These are phyloP conservation scores for Sporothrix brunneoviolacea DNA, from an alignment of 2,329 filamentous ascomycete species.

Conservation along the genomic window DNA sequence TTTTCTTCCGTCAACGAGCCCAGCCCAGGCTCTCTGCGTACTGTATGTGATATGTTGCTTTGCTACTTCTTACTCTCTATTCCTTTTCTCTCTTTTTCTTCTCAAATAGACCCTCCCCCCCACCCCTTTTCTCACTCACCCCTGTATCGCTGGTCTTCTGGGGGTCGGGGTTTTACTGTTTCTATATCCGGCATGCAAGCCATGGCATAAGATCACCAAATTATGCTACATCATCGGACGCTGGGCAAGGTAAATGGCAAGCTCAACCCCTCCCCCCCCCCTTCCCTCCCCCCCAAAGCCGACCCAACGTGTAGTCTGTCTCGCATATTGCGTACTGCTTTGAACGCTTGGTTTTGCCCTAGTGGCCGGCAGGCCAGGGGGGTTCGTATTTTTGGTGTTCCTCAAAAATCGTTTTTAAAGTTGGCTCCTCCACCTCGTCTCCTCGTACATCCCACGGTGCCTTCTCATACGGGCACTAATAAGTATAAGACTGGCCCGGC, in stretches of 20 bases:
- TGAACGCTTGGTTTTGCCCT: constrained; percentile 33
- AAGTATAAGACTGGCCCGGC: constrained; percentile 9
- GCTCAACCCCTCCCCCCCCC: too few relatives aligned
- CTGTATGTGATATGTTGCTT: not conserved
- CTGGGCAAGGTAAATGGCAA: constrained; percentile 38
- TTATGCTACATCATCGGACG: constrained; percentile 46
- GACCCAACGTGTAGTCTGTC: constrained; percentile 26
- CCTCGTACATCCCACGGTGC: not conserved
- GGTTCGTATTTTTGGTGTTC: not conserved
- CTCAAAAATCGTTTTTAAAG: not conserved
- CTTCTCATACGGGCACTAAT: not conserved
- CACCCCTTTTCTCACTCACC: not conserved
- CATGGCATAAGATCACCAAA: constrained; percentile 54
- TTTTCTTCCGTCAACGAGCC: too few relatives aligned
- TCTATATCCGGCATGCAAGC: constrained; percentile 45
- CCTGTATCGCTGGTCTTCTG: constrained; percentile 3
- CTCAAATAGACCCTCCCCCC: too few relatives aligned
- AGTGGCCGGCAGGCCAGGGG: constrained; percentile 5
- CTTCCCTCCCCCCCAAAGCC: not conserved
- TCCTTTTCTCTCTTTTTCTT: not conserved
- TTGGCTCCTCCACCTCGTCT: constrained; percentile 1
- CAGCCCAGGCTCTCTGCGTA: too few relatives aligned
- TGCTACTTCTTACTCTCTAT: not conserved
- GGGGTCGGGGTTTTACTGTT: constrained; percentile 25
- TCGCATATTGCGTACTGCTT: constrained; percentile 42